Evolutionary conservation across 2,329 filamentous ascomycete genomes (phyloP).

Genomic region (Pezicula radicicola): DNA sequence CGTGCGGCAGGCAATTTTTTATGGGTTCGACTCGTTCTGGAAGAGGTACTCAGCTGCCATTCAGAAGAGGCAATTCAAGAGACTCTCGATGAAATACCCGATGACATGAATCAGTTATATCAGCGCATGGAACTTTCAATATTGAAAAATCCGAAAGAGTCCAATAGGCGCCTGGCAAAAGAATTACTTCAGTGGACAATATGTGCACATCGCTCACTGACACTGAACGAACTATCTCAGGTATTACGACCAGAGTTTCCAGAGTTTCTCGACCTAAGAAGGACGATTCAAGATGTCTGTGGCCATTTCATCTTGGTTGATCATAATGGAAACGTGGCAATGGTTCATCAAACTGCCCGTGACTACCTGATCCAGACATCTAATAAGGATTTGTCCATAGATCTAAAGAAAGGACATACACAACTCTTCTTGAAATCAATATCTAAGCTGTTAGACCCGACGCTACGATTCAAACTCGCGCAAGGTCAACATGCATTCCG

Average conservation of each 20-base stretch:
- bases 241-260: slow-evolving; percentile 8
- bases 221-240: background rate
- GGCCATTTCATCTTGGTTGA: slow-evolving; percentile 31
- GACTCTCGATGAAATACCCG: slow-evolving; percentile 25
- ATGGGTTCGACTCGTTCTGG: slow-evolving; percentile 28
- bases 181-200: slow-evolving; percentile 5
- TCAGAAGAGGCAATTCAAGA: slow-evolving; percentile 20
- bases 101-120: slow-evolving; percentile 30
- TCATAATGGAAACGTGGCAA: slow-evolving; percentile 18
- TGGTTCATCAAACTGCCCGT: slow-evolving; percentile 34
- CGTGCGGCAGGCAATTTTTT: slow-evolving; percentile 31
- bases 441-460: too few relatives aligned
- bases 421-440: background rate
- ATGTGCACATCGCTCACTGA: slow-evolving; percentile 3
- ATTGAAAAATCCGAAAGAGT: background rate
- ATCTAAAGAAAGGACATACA: background rate
- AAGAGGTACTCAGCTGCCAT: slow-evolving; percentile 25
- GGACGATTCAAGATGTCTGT: slow-evolving; percentile 26
- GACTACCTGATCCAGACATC: slow-evolving; percentile 27
- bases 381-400: background rate
- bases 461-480: too few relatives aligned
- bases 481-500: too few relatives aligned
- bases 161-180: slow-evolving; percentile 10
- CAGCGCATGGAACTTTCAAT: slow-evolving; percentile 28
- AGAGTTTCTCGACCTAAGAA: slow-evolving; percentile 21